Evolutionary conservation across 352 stramenopile species (phyloP), one percentile per base, ranked within the genome.

Genomic region (Pythium phragmiticola): DNA sequence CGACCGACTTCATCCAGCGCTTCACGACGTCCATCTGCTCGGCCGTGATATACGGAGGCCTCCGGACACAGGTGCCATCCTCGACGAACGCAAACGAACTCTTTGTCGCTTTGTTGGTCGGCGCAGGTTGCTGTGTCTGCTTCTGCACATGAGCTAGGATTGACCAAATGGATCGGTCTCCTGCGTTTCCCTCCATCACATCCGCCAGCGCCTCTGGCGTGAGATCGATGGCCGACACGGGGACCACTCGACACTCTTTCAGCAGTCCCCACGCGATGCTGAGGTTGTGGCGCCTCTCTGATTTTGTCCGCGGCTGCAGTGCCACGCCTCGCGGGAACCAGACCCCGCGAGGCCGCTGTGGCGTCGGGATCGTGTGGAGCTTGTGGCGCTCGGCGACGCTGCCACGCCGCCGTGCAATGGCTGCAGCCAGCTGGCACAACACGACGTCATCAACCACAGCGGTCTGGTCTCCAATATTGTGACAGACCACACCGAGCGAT

Each of bases 11-110:
- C 42, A 76, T 60, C 67, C 66, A 76, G 12, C 33, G 58, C 39
- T 60, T 68, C 16, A 68, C 42, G 9, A 42, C 34, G 3, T 68
- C 46, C 17, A 76, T 75, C n/a, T 76, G 72, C 56, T 75, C 64
- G 2, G 13, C 48, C 3, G 71, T 77, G 57, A 77, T 63, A 52
- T 78, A 74, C 14, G 65, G 55, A 19, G 34, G 58, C 14, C 26
- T 52, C 5, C 46, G 26, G 30, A 13, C 8, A 2, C 33, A 16
- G 36, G 26, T 42, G 16, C 21, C 49, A 7, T 55, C 28, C 3
- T 1, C 14, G 14, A 48, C 42, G 7, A n/a, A 48, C n/a, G 42
- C 12, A n/a, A 23, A 17, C 5, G 3, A 8, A 3, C 9, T 57
- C 36, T 1, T 16, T 11, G 42, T 47, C 45, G 37, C 3, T 19